These are phyloP conservation scores for Colletotrichum abscissum DNA, from an alignment of 2,329 filamentous ascomycete species.

Conservation along the genomic window DNA sequence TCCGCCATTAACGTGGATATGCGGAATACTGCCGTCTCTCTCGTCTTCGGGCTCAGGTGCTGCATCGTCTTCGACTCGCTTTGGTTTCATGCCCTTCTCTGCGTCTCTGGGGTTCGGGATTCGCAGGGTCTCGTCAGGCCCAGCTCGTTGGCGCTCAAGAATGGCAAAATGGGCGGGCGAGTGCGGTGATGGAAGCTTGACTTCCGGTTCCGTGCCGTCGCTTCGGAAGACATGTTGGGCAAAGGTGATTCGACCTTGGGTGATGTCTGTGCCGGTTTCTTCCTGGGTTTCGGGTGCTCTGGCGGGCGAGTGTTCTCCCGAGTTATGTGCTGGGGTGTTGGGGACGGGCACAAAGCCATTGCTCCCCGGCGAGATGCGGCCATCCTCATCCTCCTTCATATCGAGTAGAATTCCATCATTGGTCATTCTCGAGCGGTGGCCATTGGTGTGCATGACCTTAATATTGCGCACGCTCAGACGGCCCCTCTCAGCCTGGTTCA, in stretches of 20 bases:
- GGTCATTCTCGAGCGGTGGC: constrained; percentile 65
- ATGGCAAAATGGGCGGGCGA: constrained; percentile 87
- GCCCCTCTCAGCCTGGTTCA: constrained; percentile 66
- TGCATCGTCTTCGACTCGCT: constrained; percentile 54
- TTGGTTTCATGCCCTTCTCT: constrained; percentile 82
- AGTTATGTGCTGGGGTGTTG: constrained; percentile 8
- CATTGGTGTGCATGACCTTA: constrained; percentile 70
- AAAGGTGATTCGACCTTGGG: constrained; percentile 68
- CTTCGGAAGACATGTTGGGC: constrained; percentile 73
- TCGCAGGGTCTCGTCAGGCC: constrained; percentile 77
- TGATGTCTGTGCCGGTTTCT: constrained; percentile 7
- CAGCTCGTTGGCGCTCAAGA: constrained; percentile 83
- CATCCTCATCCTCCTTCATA: constrained; percentile 48
- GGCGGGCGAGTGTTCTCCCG: constrained; percentile 23
- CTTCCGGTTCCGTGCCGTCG: constrained; percentile 63
- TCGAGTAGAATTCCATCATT: constrained; percentile 70
- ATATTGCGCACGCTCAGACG: constrained; percentile 68
- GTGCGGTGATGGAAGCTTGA: constrained; percentile 63
- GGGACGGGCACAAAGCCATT: constrained; percentile 29
- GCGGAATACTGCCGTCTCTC: constrained; percentile 41
- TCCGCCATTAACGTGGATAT: constrained; percentile 39
- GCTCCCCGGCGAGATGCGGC: constrained; percentile 35
- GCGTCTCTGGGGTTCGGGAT: constrained; percentile 94
- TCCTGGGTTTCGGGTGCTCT: background rate
- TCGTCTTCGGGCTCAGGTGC: constrained; percentile 50